Percentiles rank a stretch among this genome's conserved stretches.
phyloP scores from a whole-genome alignment of 306 rosid species.

The Quercus variabilis region DNA sequence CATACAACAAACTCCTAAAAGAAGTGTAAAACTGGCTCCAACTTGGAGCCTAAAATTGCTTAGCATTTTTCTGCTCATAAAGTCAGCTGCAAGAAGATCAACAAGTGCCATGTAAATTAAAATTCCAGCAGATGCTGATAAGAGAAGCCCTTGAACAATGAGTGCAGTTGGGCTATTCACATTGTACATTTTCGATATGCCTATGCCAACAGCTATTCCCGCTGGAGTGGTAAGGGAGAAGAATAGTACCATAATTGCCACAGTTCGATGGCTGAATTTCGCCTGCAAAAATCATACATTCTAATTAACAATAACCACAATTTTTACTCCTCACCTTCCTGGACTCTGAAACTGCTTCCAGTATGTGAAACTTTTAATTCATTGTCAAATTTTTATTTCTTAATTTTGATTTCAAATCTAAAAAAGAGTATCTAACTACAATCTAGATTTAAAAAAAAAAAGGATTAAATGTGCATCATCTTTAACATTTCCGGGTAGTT shows the following conservation, averaged over 20 bases:
- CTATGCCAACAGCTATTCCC: constrained; percentile 61
- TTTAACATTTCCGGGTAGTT: too few species aligned
- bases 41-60: constrained; percentile 51
- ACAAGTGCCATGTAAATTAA: constrained; percentile 67
- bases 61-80: constrained; percentile 52
- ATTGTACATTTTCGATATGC: constrained; percentile 48
- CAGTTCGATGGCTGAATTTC: constrained; percentile 36
- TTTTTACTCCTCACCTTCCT: too few species aligned
- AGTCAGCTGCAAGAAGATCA: constrained; percentile 65
- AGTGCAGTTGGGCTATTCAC: constrained; percentile 44
- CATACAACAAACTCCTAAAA: constrained; percentile 54
- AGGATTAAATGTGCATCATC: too few species aligned
- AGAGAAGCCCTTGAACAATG: constrained; percentile 51
- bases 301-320: too few species aligned
- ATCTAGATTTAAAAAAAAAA: too few species aligned
- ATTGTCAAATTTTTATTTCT: not conserved
- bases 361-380: not conserved
- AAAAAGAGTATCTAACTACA: not conserved
- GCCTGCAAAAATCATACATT: constrained; percentile 30
- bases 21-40: constrained; percentile 47
- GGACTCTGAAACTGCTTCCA: not conserved
- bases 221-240: constrained; percentile 66
- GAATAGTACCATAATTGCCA: constrained; percentile 50
- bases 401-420: not conserved
- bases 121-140: constrained; percentile 69